These are phyloP conservation scores for Achaetomiella virescens DNA, from an alignment of 495 filamentous ascomycete genomes.

Conservation along the genomic window DNA sequence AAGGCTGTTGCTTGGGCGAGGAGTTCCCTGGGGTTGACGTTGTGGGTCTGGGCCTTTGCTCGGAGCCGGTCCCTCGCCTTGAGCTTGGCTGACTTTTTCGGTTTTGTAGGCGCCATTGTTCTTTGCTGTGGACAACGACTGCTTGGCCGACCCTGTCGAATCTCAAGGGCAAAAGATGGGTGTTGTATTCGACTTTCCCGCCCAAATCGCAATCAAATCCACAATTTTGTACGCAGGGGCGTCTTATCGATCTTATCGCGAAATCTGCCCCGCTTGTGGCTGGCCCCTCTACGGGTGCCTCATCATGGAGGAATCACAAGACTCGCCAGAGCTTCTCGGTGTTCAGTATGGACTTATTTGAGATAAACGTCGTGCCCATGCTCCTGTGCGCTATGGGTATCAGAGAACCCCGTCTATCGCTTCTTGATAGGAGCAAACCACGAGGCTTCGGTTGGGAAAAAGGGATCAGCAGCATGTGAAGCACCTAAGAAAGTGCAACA, in stretches of 20 bases:
- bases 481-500: no score
- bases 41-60: slow-evolving; percentile 23
- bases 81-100: slow-evolving; percentile 35
- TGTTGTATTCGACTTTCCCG: neutral
- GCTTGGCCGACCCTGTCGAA: neutral
- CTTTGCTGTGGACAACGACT: neutral
- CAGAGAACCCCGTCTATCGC: no score
- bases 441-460: no score
- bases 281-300: no score
- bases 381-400: no score
- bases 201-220: neutral
- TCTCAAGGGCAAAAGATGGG: neutral
- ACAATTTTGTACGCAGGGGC: no score
- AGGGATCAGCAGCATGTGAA: no score
- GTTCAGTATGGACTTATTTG: no score
- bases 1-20: slow-evolving; percentile 63
- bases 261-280: neutral
- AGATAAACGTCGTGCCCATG: no score
- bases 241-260: neutral
- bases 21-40: slow-evolving; percentile 34
- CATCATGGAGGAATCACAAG: no score
- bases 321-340: no score
- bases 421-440: no score
- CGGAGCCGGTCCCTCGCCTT: slow-evolving; percentile 25
- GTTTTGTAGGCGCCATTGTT: slow-evolving; percentile 41